Evolutionary conservation across 495 filamentous ascomycete species (phyloP).

Genomic region (Penicillium soppii): DNA sequence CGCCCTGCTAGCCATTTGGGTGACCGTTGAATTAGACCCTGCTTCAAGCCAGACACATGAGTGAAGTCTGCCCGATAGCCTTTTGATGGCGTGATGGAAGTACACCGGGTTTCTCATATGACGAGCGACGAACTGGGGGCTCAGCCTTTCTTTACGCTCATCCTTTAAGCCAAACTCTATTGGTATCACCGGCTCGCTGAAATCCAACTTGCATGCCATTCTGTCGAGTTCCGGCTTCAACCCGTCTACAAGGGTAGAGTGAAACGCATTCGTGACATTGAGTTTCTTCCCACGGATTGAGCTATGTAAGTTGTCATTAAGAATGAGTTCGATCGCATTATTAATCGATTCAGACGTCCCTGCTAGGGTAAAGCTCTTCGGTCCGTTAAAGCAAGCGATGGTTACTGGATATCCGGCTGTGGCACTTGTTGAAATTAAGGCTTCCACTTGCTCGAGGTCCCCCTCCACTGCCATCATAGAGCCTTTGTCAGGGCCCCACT

Average conservation of each 20-base stretch:
- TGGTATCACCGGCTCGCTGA: conserved; percentile 28
- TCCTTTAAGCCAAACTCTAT: conserved; percentile 30
- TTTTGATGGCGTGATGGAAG: conserved; percentile 46
- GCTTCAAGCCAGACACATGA: conserved; percentile 48
- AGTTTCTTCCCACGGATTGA: conserved; percentile 35
- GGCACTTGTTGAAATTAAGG: neutral
- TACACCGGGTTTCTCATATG: conserved; percentile 52
- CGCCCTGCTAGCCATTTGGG: neutral
- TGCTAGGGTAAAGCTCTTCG: conserved; percentile 44
- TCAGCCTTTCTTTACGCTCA: conserved; percentile 22
- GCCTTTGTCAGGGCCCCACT: conserved; percentile 49
- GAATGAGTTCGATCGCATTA: neutral
- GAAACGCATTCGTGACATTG: conserved; percentile 53
- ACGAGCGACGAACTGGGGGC: conserved; percentile 38
- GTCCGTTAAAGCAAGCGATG: conserved; percentile 54
- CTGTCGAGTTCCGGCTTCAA: conserved; percentile 29
- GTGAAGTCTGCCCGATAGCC: conserved; percentile 36
- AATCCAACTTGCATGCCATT: conserved; percentile 20
- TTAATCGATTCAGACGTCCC: conserved; percentile 38
- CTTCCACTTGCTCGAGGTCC: conserved; percentile 17
- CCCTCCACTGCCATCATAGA: conserved; percentile 51
- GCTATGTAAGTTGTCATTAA: neutral
- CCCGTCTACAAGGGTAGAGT: conserved; percentile 45
- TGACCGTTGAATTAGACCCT: conserved; percentile 47
- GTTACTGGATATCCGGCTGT: neutral